phyloP scores from a whole-genome alignment of 1,284 basidiomycete species.

The Pyrrhoderma lamaoense region DNA sequence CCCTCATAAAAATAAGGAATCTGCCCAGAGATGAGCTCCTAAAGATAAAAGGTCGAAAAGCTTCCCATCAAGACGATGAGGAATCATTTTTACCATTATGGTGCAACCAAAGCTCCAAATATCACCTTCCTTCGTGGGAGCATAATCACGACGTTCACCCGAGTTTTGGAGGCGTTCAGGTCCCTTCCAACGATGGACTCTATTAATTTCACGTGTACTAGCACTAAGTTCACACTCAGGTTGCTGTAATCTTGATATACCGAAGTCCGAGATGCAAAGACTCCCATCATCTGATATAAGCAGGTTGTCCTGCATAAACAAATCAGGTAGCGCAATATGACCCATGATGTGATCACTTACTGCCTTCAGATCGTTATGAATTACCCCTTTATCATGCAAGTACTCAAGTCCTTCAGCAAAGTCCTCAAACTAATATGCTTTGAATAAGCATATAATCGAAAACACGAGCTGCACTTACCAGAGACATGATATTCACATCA shows the following conservation, averaged over 20 bases:
- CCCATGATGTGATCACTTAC: constrained; percentile 2
- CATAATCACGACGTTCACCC: not conserved
- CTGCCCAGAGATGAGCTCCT: constrained; percentile 7
- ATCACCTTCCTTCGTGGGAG: constrained; percentile 8
- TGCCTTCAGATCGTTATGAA: constrained; percentile 13
- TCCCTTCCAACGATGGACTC: constrained; percentile 1
- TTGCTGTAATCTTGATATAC: constrained; percentile 9
- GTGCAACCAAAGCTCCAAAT: constrained; percentile 11
- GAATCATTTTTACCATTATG: constrained; percentile 5
- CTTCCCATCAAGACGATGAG: too few relatives aligned
- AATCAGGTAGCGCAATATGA: not conserved
- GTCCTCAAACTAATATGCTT: constrained; percentile 2
- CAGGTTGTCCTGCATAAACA: constrained; percentile 10
- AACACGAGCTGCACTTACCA: not conserved
- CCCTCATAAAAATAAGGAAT: not conserved
- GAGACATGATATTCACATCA: not conserved
- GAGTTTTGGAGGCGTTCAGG: not conserved
- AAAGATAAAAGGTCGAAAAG: too few relatives aligned
- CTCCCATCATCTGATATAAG: constrained; percentile 5
- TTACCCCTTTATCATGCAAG: constrained; percentile 7
- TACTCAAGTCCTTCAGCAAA: constrained; percentile 9
- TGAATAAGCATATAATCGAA: not conserved
- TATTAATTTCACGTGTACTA: constrained; percentile 1
- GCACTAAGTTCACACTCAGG: not conserved
- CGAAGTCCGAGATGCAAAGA: constrained; percentile 10